Percentiles rank a stretch among this genome's conserved stretches.
These are phyloP conservation scores for Dipteronia sinensis DNA, from an alignment of 345 rosid genomes.

Conservation along the genomic window DNA sequence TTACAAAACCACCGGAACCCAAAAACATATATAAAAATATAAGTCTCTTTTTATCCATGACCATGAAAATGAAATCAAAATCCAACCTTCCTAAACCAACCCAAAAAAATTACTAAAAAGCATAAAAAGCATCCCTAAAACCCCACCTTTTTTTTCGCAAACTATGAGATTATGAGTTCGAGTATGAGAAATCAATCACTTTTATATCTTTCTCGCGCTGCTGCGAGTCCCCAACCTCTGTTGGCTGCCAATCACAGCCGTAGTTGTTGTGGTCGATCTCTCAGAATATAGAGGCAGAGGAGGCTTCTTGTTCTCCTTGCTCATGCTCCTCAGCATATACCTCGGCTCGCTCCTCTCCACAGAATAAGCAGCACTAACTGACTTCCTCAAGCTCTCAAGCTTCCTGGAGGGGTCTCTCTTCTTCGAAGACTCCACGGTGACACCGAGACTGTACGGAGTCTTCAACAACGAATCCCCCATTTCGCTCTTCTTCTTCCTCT, in stretches of 20 bases:
- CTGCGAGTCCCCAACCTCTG: constrained; percentile 32
- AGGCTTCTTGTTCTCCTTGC: constrained; percentile 75
- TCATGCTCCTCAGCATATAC: constrained; percentile 75
- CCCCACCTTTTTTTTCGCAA: no score
- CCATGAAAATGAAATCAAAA: no score
- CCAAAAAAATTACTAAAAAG: background rate
- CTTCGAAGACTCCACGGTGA: constrained; percentile 56
- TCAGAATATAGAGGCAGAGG: constrained; percentile 41
- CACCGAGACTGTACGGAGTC: constrained; percentile 58
- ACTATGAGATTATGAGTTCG: no score
- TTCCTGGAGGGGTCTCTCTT: constrained; percentile 55
- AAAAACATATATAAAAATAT: background rate
- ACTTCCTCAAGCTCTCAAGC: constrained; percentile 55
- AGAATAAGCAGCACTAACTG: constrained; percentile 46
- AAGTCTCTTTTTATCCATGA: background rate
- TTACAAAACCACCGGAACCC: background rate
- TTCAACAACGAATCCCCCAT: constrained; percentile 9
- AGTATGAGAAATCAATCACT: no score
- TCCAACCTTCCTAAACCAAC: constrained; percentile 5
- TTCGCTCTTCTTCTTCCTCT: constrained; percentile 62
- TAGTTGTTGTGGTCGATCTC: constrained; percentile 27
- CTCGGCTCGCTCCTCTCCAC: constrained; percentile 55
- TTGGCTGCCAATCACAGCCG: constrained; percentile 23
- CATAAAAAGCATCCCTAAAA: no score
- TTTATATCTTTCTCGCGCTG: constrained; percentile 36